Conservation (phyloP, 371 early-diverging fungal genomes). For the Mortierella sp. region DNA sequence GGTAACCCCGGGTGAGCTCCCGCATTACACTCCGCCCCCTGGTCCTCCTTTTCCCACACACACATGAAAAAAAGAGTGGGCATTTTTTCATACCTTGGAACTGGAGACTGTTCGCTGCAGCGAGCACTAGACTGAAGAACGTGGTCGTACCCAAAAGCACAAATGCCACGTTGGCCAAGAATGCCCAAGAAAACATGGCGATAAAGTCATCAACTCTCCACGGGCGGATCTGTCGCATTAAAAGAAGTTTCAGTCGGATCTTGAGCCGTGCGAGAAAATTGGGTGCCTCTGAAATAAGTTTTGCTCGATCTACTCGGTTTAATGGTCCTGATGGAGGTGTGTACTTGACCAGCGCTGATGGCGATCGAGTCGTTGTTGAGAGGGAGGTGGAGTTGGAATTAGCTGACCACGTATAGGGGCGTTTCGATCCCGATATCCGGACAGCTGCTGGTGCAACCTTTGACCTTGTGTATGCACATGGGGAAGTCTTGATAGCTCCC, state of each 20-base stretch:
- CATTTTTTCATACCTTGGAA: conserved; percentile 76
- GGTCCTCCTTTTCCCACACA: conserved; percentile 21
- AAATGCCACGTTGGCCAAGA: conserved; percentile 88
- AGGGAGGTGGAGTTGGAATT: not conserved
- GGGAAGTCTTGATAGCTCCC: not conserved
- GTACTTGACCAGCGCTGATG: conserved; percentile 46
- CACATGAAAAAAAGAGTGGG: not conserved
- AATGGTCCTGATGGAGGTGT: conserved; percentile 45
- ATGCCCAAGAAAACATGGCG: conserved; percentile 90
- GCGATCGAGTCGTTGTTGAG: conserved; percentile 1
- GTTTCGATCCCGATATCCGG: conserved; percentile 10
- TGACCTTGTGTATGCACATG: conserved; percentile 16
- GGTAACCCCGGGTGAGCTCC: not conserved
- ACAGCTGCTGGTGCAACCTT: conserved; percentile 24
- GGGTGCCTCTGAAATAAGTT: conserved; percentile 40
- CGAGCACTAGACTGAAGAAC: conserved; percentile 84
- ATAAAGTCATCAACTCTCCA: conserved; percentile 91
- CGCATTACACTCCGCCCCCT: not conserved
- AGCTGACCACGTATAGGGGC: conserved; percentile 11
- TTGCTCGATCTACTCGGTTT: conserved; percentile 41
- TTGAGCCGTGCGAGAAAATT: conserved; percentile 57
- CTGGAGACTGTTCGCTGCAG: conserved; percentile 86
- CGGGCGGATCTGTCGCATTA: conserved; percentile 78
- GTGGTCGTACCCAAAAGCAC: conserved; percentile 92
- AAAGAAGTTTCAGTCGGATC: conserved; percentile 64